Evolutionary conservation across 805 yeast genomes (phyloP).

Genomic region (Saccharomycodes ludwigii): DNA sequence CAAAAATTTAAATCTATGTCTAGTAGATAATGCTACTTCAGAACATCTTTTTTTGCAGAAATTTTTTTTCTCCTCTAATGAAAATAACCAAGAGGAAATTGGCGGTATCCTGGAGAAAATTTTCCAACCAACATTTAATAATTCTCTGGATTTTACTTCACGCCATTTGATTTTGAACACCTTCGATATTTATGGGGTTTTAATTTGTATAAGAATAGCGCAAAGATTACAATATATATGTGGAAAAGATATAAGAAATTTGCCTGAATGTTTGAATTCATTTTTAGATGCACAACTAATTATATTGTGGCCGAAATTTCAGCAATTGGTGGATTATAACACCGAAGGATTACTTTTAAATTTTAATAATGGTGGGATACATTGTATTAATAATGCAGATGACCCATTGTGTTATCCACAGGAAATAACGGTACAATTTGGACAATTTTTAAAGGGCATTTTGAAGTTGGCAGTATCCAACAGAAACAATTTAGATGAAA

Average conservation of each 20-base stretch:
- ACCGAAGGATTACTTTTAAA: slow-evolving; percentile 50
- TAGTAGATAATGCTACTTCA: slow-evolving; percentile 63
- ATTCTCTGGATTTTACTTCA: slow-evolving; percentile 38
- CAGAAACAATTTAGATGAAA: slow-evolving; percentile 17
- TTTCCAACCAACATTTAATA: slow-evolving; percentile 39
- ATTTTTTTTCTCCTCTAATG: slow-evolving; percentile 39
- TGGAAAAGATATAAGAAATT: too few species aligned
- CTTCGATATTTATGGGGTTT: slow-evolving; percentile 67
- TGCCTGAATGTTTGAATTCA: too few species aligned
- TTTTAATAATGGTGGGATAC: slow-evolving; percentile 20
- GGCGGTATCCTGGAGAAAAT: slow-evolving; percentile 35
- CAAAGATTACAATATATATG: slow-evolving; percentile 49
- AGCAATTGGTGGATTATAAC: slow-evolving; percentile 61
- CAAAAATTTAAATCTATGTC: slow-evolving; percentile 57
- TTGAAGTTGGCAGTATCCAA: slow-evolving; percentile 39
- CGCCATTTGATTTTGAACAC: slow-evolving; percentile 25
- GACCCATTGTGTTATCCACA: slow-evolving; percentile 33
- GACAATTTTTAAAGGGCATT: slow-evolving; percentile 58
- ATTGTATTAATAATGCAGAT: slow-evolving; percentile 18
- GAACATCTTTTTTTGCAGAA: slow-evolving; percentile 65
- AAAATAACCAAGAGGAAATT: slow-evolving; percentile 28
- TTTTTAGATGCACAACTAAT: slow-evolving; percentile 56
- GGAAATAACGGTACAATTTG: slow-evolving; percentile 67
- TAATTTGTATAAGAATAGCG: slow-evolving; percentile 60
- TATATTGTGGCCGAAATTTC: slow-evolving; percentile 78